Evolutionary conservation across 305 asterid genomes (phyloP), one percentile per base, ranked within the genome.

Genomic region (Fraxinus xanthoxyloides): DNA sequence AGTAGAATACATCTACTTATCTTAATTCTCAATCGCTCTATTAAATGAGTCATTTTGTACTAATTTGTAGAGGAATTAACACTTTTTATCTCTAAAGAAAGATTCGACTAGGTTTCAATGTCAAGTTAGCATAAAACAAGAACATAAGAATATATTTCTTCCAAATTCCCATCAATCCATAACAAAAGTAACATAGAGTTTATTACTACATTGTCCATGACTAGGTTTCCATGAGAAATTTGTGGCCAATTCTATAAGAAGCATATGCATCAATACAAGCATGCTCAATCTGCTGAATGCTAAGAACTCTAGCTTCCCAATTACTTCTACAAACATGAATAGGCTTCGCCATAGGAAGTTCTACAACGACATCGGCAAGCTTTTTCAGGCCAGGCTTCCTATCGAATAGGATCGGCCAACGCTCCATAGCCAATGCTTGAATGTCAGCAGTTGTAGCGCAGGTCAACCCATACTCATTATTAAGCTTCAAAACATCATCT

Each of bases 251-350:
- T 77, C 26, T 84, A 48, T 26, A 81, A 17, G 85, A 86, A 59
- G 89, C 87, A 84, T 70, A 86, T 13, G 89, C 89, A 82, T 86
- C 85, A 24, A 84, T 82, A 46, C 84, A 84, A 15, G 84, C 84
- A 84, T 86, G 84, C 84, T 86, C 85, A 81, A 86, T 77, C 78
- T 84, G 89, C 30, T 80, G 38, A 30, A n/a, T 17, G 19, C 81
- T 81, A 76, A 86, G 80, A 19, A 9, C 81, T 65, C 85, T 77
- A 7, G 78, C 84, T 30, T 86, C 84, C 89, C 89, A 86, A 38
- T 86, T 24, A 73, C 89, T 86, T 69, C 61, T 35, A 13, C 86
- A 79, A 30, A 82, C 85, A 43, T 84, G 82, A 32, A 24, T 40
- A 34, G 86, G 86, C 77, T 83, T 86, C 24, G 4, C 78, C 87